These are phyloP conservation scores for Sphagnum magellanicum DNA, from an alignment of 228 moss, liverwort and hornwort species.

Conservation along the genomic window DNA sequence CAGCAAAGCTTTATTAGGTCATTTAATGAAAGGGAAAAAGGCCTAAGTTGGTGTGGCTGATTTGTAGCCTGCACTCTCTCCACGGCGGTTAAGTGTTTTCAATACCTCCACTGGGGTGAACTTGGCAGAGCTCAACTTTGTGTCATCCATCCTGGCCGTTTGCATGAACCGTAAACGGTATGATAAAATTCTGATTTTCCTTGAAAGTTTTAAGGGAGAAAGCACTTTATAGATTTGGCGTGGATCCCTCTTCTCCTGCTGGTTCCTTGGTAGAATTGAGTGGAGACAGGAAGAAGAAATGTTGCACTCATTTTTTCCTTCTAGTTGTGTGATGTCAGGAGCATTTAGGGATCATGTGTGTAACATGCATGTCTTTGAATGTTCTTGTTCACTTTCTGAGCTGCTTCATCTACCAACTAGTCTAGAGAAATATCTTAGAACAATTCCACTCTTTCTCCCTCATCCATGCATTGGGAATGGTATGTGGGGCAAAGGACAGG, in stretches of 20 bases:
- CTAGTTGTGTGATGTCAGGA: no score
- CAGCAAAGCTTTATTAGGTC: neutral
- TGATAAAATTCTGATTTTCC: neutral
- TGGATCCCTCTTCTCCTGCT: no score
- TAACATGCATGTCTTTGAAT: no score
- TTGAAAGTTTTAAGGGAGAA: neutral
- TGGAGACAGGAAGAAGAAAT: no score
- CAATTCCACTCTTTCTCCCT: neutral
- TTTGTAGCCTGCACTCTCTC: conserved; percentile 83
- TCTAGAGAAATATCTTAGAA: no score
- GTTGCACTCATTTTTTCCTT: no score
- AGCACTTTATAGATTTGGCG: no score
- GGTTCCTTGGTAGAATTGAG: no score
- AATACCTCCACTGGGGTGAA: conserved; percentile 63
- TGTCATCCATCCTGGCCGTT: conserved; percentile 84
- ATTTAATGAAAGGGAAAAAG: neutral
- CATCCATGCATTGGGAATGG: neutral
- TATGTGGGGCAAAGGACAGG: conserved; percentile 25
- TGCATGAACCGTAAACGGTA: conserved; percentile 89
- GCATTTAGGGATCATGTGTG: no score
- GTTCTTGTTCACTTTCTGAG: no score
- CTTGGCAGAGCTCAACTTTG: conserved; percentile 79
- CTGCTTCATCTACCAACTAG: no score
- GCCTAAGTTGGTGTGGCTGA: neutral
- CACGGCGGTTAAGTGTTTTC: conserved; percentile 76